Percentiles rank a stretch among this genome's conserved stretches.
Evolutionary conservation across 1,284 basidiomycete genomes (phyloP).

Genomic region (Phellinidium pouzarii): DNA sequence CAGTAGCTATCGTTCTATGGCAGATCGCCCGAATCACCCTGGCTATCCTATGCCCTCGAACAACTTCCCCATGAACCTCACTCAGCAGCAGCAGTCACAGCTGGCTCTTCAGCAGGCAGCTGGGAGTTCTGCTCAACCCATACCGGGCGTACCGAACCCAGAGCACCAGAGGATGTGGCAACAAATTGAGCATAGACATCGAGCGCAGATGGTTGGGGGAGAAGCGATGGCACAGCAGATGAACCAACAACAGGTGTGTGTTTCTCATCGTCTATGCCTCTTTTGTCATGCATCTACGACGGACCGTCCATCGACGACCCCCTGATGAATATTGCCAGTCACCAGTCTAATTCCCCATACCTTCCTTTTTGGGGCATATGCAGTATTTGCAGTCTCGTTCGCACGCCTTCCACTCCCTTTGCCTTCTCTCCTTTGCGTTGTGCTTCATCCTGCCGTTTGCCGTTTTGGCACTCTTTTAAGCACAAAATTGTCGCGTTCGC

Average conservation of each 20-base stretch:
- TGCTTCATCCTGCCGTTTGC: not conserved
- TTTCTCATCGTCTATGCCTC: not conserved
- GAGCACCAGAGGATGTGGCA: constrained; percentile 18
- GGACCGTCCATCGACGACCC: constrained; percentile 11
- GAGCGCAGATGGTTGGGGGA: constrained; percentile 12
- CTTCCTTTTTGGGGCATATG: constrained; percentile 12
- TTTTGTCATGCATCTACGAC: not conserved
- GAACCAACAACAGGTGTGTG: constrained; percentile 13
- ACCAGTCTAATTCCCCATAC: constrained; percentile 11
- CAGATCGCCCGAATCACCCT: constrained; percentile 17
- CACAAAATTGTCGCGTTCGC: constrained; percentile 1
- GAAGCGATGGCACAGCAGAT: constrained; percentile 13
- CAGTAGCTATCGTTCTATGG: constrained; percentile 13
- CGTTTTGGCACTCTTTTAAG: not conserved
- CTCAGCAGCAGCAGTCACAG: constrained; percentile 15
- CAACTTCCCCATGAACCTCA: constrained; percentile 15
- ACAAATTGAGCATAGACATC: constrained; percentile 15
- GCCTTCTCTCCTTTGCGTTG: constrained; percentile 9
- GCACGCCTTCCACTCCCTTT: constrained; percentile 6
- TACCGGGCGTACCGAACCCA: constrained; percentile 8
- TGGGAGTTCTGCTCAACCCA: constrained; percentile 6
- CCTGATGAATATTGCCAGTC: constrained; percentile 8
- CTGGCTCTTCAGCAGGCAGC: constrained; percentile 6
- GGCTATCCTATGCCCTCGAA: constrained; percentile 16
- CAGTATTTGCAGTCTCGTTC: constrained; percentile 5